A percentile compares a stretch with the other conserved stretches of the same genome.
Evolutionary conservation across 768 basidiomycete species (phyloP).

Genomic region (Cystofilobasidium macerans): DNA sequence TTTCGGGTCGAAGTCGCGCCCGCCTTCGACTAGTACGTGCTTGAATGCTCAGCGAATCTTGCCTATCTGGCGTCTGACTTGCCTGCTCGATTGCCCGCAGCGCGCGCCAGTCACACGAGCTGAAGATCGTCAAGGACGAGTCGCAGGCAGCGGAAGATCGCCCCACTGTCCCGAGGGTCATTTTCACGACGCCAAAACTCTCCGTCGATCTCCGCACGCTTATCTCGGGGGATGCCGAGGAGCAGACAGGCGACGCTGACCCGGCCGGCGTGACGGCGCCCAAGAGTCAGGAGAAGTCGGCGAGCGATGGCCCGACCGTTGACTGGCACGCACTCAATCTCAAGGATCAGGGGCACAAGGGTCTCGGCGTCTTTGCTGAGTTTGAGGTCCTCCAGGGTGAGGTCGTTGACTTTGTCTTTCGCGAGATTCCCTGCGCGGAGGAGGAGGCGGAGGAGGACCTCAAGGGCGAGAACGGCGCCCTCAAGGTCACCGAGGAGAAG

Average conservation of each 20-base stretch:
- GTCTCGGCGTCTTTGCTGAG: constrained; percentile 50
- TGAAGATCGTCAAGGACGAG: constrained; percentile 39
- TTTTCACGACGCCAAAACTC: constrained; percentile 35
- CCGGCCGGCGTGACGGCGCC: neutral
- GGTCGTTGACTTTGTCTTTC: neutral
- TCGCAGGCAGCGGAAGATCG: constrained; percentile 33
- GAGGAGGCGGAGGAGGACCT: neutral
- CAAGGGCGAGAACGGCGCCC: constrained; percentile 33
- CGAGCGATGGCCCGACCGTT: constrained; percentile 37
- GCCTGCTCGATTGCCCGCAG: too few relatives aligned
- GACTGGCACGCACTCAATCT: constrained; percentile 51
- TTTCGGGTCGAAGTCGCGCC: constrained; percentile 65
- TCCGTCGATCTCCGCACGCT: constrained; percentile 32
- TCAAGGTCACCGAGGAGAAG: constrained; percentile 31
- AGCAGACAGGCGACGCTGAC: constrained; percentile 1
- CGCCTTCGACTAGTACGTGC: constrained; percentile 98
- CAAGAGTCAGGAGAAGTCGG: neutral
- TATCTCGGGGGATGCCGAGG: constrained; percentile 7
- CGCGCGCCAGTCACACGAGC: constrained; percentile 46
- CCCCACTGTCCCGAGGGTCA: constrained; percentile 42
- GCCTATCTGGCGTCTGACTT: too few relatives aligned
- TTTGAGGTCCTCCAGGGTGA: constrained; percentile 55
- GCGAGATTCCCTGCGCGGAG: neutral
- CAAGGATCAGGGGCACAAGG: constrained; percentile 58
- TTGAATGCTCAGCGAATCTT: too few relatives aligned